phyloP scores from a whole-genome alignment of 2,329 filamentous ascomycete species.

The Aspergillaceae sp. region DNA sequence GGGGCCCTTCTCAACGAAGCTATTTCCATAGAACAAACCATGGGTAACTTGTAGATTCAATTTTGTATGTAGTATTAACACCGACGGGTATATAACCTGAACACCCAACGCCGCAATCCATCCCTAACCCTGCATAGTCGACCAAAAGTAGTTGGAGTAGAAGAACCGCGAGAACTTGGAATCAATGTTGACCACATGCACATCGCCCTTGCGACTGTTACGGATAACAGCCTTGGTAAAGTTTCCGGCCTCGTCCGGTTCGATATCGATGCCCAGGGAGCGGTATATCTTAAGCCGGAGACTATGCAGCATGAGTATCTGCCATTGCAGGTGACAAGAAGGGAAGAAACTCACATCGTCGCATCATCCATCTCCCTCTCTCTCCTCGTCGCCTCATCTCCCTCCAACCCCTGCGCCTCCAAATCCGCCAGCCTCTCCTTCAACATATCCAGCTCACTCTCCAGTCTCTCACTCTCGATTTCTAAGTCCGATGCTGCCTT shows the following conservation, averaged over 20 bases:
- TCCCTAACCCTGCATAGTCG: conserved; percentile 56
- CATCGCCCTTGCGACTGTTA: conserved; percentile 79
- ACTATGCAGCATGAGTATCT: conserved; percentile 27
- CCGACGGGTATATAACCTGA: not conserved
- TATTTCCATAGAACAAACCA: too few species aligned
- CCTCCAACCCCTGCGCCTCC: conserved; percentile 80
- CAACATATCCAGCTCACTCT: conserved; percentile 66
- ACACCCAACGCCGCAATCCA: conserved; percentile 13
- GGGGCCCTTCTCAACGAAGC: not conserved
- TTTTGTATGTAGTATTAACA: not conserved
- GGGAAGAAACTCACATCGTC: conserved; percentile 31
- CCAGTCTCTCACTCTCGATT: conserved; percentile 88
- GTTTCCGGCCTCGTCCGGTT: conserved; percentile 69
- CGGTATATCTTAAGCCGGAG: conserved; percentile 85
- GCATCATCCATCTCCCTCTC: conserved; percentile 45
- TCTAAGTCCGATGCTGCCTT: conserved; percentile 83
- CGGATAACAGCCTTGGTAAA: conserved; percentile 79
- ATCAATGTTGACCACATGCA: conserved; percentile 91
- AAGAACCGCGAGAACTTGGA: conserved; percentile 85
- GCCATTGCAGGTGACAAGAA: not conserved
- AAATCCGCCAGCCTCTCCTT: conserved; percentile 68
- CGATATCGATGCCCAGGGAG: conserved; percentile 80
- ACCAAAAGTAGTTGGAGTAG: conserved; percentile 95
- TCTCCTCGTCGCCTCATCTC: conserved; percentile 45
- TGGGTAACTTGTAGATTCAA: too few species aligned